A percentile compares a stretch with the other conserved stretches of the same genome.
Evolutionary conservation across 345 rosid genomes (phyloP).

Genomic region (Eucalyptus sp.): DNA sequence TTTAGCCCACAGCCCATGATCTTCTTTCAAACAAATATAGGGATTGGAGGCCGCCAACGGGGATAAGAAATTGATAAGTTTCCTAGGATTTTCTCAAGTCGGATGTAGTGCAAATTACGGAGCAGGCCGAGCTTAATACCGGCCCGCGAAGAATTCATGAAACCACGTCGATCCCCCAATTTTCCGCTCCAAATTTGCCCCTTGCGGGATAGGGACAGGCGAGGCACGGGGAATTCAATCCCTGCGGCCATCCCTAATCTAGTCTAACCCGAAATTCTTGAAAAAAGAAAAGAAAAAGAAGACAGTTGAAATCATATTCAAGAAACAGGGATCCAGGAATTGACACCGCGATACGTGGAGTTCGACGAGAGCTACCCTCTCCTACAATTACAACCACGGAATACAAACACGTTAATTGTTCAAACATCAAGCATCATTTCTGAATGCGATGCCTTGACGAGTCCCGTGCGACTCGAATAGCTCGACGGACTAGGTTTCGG

Average conservation of each 20-base stretch:
- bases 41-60: background rate
- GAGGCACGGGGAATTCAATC: background rate
- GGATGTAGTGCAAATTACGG: background rate
- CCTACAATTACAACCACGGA: background rate
- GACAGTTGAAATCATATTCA: background rate
- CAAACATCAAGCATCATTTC: background rate
- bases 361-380: background rate
- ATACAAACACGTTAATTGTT: background rate
- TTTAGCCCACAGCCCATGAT: no score
- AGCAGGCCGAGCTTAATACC: background rate
- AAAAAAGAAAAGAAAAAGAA: background rate
- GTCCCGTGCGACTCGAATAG: background rate
- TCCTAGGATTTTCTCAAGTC: background rate
- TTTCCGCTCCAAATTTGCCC: background rate
- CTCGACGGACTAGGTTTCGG: background rate
- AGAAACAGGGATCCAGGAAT: background rate
- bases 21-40: no score
- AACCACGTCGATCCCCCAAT: background rate
- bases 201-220: background rate
- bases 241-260: background rate
- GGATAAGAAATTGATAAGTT: background rate
- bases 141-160: background rate
- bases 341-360: background rate
- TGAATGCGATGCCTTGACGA: background rate
- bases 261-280: background rate